Base-by-base conservation (phyloP, 441 rosid species). In the Raphanus hybrid region DNA sequence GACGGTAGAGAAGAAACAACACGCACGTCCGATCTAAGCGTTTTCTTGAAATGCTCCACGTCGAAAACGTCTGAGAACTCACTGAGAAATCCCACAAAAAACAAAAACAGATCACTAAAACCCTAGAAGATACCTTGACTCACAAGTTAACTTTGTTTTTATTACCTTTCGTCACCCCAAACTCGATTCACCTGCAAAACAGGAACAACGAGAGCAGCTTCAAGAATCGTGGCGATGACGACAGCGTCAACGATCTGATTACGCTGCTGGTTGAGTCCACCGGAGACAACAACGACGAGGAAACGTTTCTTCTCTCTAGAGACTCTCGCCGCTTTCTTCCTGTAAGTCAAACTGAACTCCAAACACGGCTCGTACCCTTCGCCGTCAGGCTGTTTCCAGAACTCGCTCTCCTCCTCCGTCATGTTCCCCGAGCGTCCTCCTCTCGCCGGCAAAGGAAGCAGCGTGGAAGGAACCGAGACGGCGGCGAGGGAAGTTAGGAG, bases 211-310 rank as follows among this genome's bases (percentile, higher is more conserved):
- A 92, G 80, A 65, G 92, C 86, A 12, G 93, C 92, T 82, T 84
- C 92, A 67, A 92, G 93, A 84, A 90, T 85, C 81, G 87, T 84
- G 1, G 97, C 94, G 23, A 92, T 89, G 4, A 92, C 92, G 64
- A 92, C 97, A 65, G 93, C 93, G 66, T 92, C 92, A 57, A 89
- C 84, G 62, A 92, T 90, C 83, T 92, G 95, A 82, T 87, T 90
- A 73, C 86, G 85, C 70, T 92, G 93, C 74, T 90, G 97, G 66
- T 92, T 87, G 77, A 89, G 67, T 67, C 97, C 97, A 6, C 97
- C 95, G 0, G 92, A 82, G 39, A 78, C 97, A 9, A 91, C 93
- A 43, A 88, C 91, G 60, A 92, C 83, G 84, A 92, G 81, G 85
- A 85, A 92, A 75, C 85, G 81, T 77, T 75, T 86, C 79, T 81